Base-by-base conservation (phyloP, 2,329 filamentous ascomycete species). In the Aspergillus brunneoviolaceus region DNA sequence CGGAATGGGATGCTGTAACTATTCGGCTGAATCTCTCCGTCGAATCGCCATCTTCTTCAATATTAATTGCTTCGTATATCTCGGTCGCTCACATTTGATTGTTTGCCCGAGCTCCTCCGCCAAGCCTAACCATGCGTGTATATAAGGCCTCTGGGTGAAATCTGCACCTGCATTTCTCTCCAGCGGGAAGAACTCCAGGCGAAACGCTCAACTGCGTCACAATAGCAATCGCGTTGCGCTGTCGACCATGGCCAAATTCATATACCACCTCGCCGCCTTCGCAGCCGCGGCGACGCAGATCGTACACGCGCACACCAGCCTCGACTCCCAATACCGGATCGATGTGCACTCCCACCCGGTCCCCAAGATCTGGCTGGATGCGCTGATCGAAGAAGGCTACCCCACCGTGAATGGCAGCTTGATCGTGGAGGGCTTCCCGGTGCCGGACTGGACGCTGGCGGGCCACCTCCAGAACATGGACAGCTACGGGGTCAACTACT, bases 341-440 rank as follows among this genome's bases (percentile, higher is more conserved):
- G 63, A 65, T 19, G 62, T 65, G 12, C 63, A 65, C 35, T 64
- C 63, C 2, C 63, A 65, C 35, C 39, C 45, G 5, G 49, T 56
- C n/a, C 54, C 54, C 4, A 27, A 47, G 2, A 23, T 56, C n/a
- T 56, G 42, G 42, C 45, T 23, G 9, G 45, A 27, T 16, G 54
- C 54, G 14, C 14, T 56, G 29, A n/a, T 49, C 25, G 45, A 25
- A 4, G 54, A 25, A 12, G 54, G 54, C 2, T 49, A 50, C 10
- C 54, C 54, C 16, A 48, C 45, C 6, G 45, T 29, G n/a, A 56
- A 56, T 10, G 54, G 47, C 19, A 56, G 39, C 4, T 5, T 56
- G 4, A 49, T 49, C 21, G 45, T 48, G 11, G 54, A 56, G 14
- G 29, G 21, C 16, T 49, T 56, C n/a, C 54, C 54, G 5, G 54